Base-by-base conservation (phyloP, 148 eudicot species). In the Salicornia ramosissima region DNA sequence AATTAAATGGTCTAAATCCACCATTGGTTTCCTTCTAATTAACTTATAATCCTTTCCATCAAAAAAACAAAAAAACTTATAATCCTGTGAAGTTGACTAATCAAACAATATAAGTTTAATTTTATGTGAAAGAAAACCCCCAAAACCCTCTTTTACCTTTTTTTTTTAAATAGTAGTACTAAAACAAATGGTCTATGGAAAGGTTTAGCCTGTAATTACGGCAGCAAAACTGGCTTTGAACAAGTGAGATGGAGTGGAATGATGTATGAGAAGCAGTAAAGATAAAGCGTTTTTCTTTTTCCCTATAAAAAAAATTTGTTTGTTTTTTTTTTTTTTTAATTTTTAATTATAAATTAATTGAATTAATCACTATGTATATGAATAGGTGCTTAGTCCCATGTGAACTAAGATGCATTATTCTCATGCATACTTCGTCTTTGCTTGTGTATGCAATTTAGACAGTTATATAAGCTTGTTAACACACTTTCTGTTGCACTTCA, bases 221-320 rank as follows among this genome's bases (percentile, higher is more conserved):
- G 90, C 96, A 71, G 74, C 70, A 77, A 72, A 75, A 75, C 64
- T 64, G 92, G 87, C 88, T 84, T 87, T 74, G 51, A 64, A 71
- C 68, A 54, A 77, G 75, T 74, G 50, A 59, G 29, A 59, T 46
- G 54, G 71, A 79, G 74, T 73, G 75, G 49, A 59, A 63, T 62
- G 71, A 53, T 74, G 81, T 65, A 67, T 72, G 80, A 72, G 51
- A 63, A 71, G 64, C 21, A 68, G 81, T 75, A 77, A 69, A 71
- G 46, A 55, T 65, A 75, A 77, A 81, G 82, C 82, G 65, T 77
- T 33, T 49, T 68, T 59, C 49, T n/a, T 36, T 11, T 34, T 2
- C 24, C 16, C 26, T 28, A 47, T 64, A 56, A 33, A 63, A 33
- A n/a, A n/a, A n/a, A n/a, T n/a, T n/a, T n/a, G n/a, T n/a, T n/a